phyloP scores from a whole-genome alignment of 1,139 yeast species.

The Arxiozyma slooffiae region DNA sequence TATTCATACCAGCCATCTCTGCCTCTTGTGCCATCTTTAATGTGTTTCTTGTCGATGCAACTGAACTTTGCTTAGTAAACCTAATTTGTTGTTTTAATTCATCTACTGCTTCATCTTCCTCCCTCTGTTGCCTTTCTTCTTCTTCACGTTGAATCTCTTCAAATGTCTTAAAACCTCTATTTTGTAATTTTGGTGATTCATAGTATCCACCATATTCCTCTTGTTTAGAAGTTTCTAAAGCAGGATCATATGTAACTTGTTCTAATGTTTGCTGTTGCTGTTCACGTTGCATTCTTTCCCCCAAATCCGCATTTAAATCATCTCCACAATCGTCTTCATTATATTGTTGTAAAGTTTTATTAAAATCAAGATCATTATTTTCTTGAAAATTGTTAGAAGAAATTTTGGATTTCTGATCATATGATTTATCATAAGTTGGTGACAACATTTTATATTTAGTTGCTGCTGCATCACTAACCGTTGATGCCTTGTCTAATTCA shows the following conservation, averaged over 20 bases:
- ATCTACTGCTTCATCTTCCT: conserved; percentile 83
- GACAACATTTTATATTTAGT: neutral
- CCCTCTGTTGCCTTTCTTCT: conserved; percentile 42
- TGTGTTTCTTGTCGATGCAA: conserved; percentile 78
- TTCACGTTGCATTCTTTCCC: conserved; percentile 10
- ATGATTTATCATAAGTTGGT: neutral
- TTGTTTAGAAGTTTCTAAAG: neutral
- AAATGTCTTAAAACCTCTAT: conserved; percentile 27
- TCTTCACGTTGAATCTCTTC: conserved; percentile 34
- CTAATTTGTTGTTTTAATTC: conserved; percentile 76
- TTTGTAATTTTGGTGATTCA: conserved; percentile 3
- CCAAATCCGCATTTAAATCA: conserved; percentile 8
- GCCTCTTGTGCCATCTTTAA: conserved; percentile 85
- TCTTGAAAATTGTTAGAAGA: conserved; percentile 1
- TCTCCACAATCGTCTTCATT: conserved; percentile 7
- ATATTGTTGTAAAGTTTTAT: conserved; percentile 15
- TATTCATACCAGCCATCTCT: conserved; percentile 80
- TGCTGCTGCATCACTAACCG: neutral
- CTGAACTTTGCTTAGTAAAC: conserved; percentile 79
- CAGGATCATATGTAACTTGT: neutral
- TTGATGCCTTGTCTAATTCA: neutral
- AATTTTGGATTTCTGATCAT: neutral
- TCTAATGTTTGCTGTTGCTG: conserved; percentile 9
- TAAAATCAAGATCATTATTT: conserved; percentile 17
- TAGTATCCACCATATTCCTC: conserved; percentile 18